A percentile compares a stretch with the other conserved stretches of the same genome.
Evolutionary conservation across 2,329 filamentous ascomycete genomes (phyloP).

Genomic region (Fusarium graminum): DNA sequence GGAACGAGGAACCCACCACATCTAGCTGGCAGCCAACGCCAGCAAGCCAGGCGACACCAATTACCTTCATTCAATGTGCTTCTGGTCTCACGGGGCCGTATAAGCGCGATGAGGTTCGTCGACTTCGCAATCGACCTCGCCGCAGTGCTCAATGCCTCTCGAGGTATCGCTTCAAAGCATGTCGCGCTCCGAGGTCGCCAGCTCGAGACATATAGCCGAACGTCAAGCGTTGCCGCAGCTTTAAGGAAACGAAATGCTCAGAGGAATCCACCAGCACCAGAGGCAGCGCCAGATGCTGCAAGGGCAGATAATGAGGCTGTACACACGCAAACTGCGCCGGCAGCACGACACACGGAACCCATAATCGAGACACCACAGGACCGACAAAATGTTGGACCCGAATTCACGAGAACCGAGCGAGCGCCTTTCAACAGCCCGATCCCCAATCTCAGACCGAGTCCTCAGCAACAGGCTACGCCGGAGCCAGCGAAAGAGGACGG

Average conservation of each 20-base stretch:
- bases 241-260: conserved; percentile 49
- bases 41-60: conserved; percentile 27
- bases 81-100: conserved; percentile 41
- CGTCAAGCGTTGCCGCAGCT: conserved; percentile 59
- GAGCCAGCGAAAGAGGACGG: conserved; percentile 41
- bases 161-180: conserved; percentile 74
- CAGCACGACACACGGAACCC: conserved; percentile 20
- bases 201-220: conserved; percentile 63
- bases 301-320: conserved; percentile 17
- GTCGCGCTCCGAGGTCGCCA: conserved; percentile 68
- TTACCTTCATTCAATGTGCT: conserved; percentile 42
- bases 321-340: conserved; percentile 29
- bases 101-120: conserved; percentile 68
- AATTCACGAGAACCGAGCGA: conserved; percentile 11
- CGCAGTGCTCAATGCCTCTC: conserved; percentile 76
- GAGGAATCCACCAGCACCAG: conserved; percentile 12
- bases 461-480: conserved; percentile 9
- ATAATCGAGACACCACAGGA: conserved; percentile 18
- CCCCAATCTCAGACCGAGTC: conserved; percentile 25
- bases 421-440: conserved; percentile 24
- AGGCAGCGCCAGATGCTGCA: conserved; percentile 1
- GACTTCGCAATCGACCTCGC: conserved; percentile 77
- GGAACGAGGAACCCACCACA: conserved; percentile 27
- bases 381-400: conserved; percentile 15
- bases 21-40: conserved; percentile 39